Evolutionary conservation across 495 filamentous ascomycete species (phyloP), one percentile per base, ranked within the genome.

Genomic region (Patellaria atrata): DNA sequence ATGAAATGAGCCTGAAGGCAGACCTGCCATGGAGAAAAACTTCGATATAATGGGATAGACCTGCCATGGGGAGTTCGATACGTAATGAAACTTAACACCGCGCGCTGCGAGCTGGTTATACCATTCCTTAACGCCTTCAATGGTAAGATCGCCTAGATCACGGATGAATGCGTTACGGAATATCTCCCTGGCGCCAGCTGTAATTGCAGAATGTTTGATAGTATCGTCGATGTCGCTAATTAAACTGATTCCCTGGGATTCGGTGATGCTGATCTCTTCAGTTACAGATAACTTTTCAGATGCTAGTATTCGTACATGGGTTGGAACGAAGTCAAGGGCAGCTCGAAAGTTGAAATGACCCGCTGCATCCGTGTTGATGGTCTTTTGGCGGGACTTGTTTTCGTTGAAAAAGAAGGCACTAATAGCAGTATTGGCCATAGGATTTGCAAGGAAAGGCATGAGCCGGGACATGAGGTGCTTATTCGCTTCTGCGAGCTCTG

Each of bases 211-310:
- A 45, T 84, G 82, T 52, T 99, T 99, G 40, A 99, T 79, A 0
- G 89, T 99, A 55, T 99, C 89, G 50, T 99, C 89, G 39, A 99
- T 86, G 47, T 99, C 89, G 51, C 83, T 94, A 49, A 99, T 94
- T 34, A 99, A 37, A 50, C 86, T 94, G 43, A 99, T 67, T 15
- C 89, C 89, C n/a, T 54, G 61, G 0, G 79, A 68, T 34, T 91
- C 78, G 12, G 79, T 81, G 18, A 93, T 63, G 24, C 71, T 61
- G 22, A 96, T 67, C 10, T 75, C 67, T 41, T 83, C 76, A 1
- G 75, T 77, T 5, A 71, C 73, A 7, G 85, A 93, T 4, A 99
- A 63, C 23, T 76, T 68, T 55, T 94, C 85, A 12, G 75, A 89
- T 9, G 83, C 89, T 14, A 96, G 59, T 2, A 96, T 75, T 16